A percentile compares a stretch with the other conserved stretches of the same genome.
phyloP scores from a whole-genome alignment of 352 stramenopile species.

The Pythium phragmiticola region DNA sequence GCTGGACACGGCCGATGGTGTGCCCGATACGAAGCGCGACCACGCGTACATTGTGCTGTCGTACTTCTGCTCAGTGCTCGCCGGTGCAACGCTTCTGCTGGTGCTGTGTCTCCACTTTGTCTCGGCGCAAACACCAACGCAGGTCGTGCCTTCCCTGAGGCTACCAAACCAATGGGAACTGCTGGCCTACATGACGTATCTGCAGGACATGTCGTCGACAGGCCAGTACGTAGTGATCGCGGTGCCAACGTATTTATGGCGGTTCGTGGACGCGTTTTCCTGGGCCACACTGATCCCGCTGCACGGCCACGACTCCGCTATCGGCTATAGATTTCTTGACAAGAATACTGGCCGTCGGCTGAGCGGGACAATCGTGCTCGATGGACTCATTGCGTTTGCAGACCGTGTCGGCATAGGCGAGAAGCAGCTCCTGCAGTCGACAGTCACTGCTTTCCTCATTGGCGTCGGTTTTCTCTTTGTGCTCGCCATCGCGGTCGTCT shows the following conservation, averaged over 20 bases:
- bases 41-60: background rate
- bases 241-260: constrained; percentile 23
- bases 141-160: constrained; percentile 3
- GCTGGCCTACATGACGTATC: constrained; percentile 22
- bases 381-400: constrained; percentile 21
- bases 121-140: constrained; percentile 4
- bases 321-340: background rate
- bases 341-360: background rate
- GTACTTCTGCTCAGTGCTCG: constrained; percentile 7
- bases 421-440: constrained; percentile 17
- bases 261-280: constrained; percentile 26
- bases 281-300: constrained; percentile 29
- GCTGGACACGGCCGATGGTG: background rate
- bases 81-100: constrained; percentile 8
- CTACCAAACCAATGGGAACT: constrained; percentile 35
- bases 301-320: constrained; percentile 15
- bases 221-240: constrained; percentile 20
- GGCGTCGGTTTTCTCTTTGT: constrained; percentile 7
- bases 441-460: constrained; percentile 11
- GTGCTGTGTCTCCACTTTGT: constrained; percentile 22
- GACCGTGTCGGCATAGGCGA: constrained; percentile 29
- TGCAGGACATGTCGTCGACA: constrained; percentile 11
- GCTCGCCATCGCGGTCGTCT: background rate
- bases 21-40: background rate
- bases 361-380: constrained; percentile 12